phyloP scores from a whole-genome alignment of 78 protist species.

The Speleostelium caveatum region DNA sequence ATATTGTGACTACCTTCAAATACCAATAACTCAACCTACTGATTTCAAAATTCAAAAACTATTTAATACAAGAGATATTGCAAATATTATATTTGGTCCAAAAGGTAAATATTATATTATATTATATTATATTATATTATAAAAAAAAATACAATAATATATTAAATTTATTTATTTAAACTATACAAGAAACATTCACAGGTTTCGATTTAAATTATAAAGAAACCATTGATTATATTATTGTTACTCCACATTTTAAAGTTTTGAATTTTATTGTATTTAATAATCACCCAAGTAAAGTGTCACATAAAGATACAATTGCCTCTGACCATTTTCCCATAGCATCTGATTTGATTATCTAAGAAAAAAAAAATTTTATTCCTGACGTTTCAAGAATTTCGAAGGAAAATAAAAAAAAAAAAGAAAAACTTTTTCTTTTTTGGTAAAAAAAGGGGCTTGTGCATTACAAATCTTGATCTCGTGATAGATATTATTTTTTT shows the following conservation, averaged over 20 bases:
- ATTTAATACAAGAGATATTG: not conserved
- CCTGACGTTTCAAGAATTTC: no score
- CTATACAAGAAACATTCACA: slow-evolving; percentile 34
- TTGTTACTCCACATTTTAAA: slow-evolving; percentile 9
- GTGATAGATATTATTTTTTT: no score
- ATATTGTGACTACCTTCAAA: slow-evolving; percentile 4
- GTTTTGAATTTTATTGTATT: slow-evolving; percentile 10
- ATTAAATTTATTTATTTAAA: not conserved
- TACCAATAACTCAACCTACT: not conserved
- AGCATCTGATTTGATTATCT: slow-evolving; percentile 7
- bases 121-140: no score
- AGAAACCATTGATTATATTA: slow-evolving; percentile 13
- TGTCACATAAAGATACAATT: not conserved
- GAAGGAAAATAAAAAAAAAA: no score
- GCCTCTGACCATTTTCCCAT: slow-evolving; percentile 44
- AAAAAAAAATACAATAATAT: not conserved
- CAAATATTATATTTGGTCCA: slow-evolving; percentile 37
- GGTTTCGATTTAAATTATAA: slow-evolving; percentile 6
- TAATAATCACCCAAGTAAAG: slow-evolving; percentile 3
- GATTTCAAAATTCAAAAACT: slow-evolving; percentile 1
- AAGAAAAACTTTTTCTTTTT: no score
- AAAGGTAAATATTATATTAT: not conserved
- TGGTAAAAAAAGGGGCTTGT: no score
- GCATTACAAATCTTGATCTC: no score
- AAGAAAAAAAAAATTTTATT: not conserved